These are phyloP conservation scores for Penicillium cinerascens DNA, from an alignment of 495 filamentous ascomycete genomes.

Conservation along the genomic window DNA sequence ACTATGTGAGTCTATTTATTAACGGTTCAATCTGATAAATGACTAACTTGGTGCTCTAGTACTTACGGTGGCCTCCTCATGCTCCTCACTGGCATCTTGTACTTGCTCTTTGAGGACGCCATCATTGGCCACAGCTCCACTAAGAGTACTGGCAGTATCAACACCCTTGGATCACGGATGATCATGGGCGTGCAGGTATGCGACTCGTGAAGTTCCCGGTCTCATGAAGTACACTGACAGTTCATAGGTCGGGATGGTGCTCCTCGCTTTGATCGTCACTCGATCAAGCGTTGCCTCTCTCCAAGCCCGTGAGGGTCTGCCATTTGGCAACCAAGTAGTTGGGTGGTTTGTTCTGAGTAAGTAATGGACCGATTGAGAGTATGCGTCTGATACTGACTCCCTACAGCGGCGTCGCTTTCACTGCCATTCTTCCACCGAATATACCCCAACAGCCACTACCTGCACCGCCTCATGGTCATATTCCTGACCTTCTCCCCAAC, in stretches of 20 bases:
- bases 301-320: slow-evolving; percentile 84
- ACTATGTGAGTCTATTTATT: slow-evolving; percentile 61
- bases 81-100: slow-evolving; percentile 72
- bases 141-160: slow-evolving; percentile 24
- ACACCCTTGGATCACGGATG: slow-evolving; percentile 46
- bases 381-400: slow-evolving; percentile 4
- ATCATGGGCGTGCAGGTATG: slow-evolving; percentile 56
- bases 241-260: slow-evolving; percentile 68
- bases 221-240: background rate
- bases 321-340: slow-evolving; percentile 80
- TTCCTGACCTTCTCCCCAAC: slow-evolving; percentile 92
- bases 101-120: slow-evolving; percentile 75
- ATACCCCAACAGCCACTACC: slow-evolving; percentile 80
- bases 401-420: slow-evolving; percentile 65
- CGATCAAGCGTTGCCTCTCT: slow-evolving; percentile 75
- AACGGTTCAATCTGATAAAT: background rate
- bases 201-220: background rate
- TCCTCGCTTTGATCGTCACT: slow-evolving; percentile 82
- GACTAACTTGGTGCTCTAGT: slow-evolving; percentile 46
- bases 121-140: slow-evolving; percentile 42
- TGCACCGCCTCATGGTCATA: slow-evolving; percentile 83
- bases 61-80: slow-evolving; percentile 74
- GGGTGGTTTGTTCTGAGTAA: slow-evolving; percentile 82
- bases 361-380: slow-evolving; percentile 17
- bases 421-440: slow-evolving; percentile 79